A percentile compares a stretch with the other conserved stretches of the same genome.
phyloP scores from a whole-genome alignment of 2,329 filamentous ascomycete species.

The Dactylella cylindrospora region DNA sequence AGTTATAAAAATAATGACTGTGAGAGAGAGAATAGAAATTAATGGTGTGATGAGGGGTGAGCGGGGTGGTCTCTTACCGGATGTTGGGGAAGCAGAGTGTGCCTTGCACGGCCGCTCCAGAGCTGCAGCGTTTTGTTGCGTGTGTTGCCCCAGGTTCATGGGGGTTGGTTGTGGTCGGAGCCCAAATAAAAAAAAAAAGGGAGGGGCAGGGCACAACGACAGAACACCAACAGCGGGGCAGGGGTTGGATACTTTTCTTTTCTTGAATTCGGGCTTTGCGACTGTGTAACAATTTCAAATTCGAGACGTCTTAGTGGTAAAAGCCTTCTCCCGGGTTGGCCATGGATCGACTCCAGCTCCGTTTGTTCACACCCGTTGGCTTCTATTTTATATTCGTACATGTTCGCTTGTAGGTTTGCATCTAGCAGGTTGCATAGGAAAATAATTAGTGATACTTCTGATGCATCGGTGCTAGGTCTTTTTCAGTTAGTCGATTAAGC shows the following conservation, averaged over 20 bases:
- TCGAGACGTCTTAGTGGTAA: constrained; percentile 19
- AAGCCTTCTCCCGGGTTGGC: constrained; percentile 3
- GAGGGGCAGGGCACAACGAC: too few species aligned
- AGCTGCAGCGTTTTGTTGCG: constrained; percentile 1
- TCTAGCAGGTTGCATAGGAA: constrained; percentile 19
- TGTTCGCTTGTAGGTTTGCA: constrained; percentile 37
- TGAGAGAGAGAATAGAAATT: too few species aligned
- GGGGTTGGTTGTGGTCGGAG: too few species aligned
- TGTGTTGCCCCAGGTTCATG: constrained; percentile 34
- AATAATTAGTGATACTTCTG: constrained; percentile 34
- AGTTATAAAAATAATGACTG: constrained; percentile 17
- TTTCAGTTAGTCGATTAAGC: not conserved
- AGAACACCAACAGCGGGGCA: too few species aligned
- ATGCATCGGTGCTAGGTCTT: too few species aligned
- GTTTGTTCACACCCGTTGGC: too few species aligned
- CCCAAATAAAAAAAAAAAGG: too few species aligned
- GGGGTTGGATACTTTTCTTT: not conserved
- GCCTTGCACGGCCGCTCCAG: constrained; percentile 40
- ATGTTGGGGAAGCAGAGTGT: constrained; percentile 3
- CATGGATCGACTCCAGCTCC: constrained; percentile 5
- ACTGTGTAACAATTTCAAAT: constrained; percentile 44
- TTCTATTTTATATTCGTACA: too few species aligned
- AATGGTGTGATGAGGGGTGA: constrained; percentile 13
- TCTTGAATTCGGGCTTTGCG: too few species aligned
- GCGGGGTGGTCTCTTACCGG: constrained; percentile 8